A percentile compares a stretch with the other conserved stretches of the same genome.
These are phyloP conservation scores for Rosellinia necatrix DNA, from an alignment of 2,329 filamentous ascomycete genomes.

Conservation along the genomic window DNA sequence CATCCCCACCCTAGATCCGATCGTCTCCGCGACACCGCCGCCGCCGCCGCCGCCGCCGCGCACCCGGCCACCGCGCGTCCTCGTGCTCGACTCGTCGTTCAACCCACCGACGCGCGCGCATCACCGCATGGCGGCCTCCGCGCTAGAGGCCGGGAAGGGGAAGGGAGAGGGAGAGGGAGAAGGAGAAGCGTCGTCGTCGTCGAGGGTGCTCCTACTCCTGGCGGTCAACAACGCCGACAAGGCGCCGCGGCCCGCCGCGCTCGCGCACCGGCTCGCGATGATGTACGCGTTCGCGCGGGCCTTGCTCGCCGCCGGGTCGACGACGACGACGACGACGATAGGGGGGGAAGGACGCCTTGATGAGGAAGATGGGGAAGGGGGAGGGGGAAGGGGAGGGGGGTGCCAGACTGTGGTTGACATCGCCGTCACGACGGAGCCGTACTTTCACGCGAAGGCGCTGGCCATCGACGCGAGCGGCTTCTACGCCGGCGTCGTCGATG, in stretches of 20 bases:
- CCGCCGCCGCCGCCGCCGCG: slow-evolving; percentile 33
- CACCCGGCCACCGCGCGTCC: slow-evolving; percentile 44
- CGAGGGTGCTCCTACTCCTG: slow-evolving; percentile 62
- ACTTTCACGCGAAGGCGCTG: slow-evolving; percentile 72
- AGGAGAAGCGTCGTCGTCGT: background rate
- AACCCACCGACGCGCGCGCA: slow-evolving; percentile 70
- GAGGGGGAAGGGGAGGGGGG: background rate
- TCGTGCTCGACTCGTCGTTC: slow-evolving; percentile 70
- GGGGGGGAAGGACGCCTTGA: background rate
- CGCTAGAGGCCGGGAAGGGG: slow-evolving; percentile 29
- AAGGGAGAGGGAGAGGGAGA: background rate
- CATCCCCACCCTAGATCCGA: slow-evolving; percentile 66
- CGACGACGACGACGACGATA: too few relatives aligned
- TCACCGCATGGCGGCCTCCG: slow-evolving; percentile 58
- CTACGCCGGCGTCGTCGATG: slow-evolving; percentile 40
- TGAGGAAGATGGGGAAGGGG: background rate
- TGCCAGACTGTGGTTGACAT: slow-evolving; percentile 62
- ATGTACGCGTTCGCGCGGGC: slow-evolving; percentile 72
- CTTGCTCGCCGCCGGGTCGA: slow-evolving; percentile 44
- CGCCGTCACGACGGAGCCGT: slow-evolving; percentile 71
- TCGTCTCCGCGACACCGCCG: slow-evolving; percentile 8
- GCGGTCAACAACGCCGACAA: slow-evolving; percentile 71
- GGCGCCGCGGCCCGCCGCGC: slow-evolving; percentile 67
- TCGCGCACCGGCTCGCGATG: slow-evolving; percentile 69
- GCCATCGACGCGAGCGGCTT: slow-evolving; percentile 56